These are phyloP conservation scores for Leishmania mexicana DNA, from an alignment of 208 protist species.

Conservation along the genomic window DNA sequence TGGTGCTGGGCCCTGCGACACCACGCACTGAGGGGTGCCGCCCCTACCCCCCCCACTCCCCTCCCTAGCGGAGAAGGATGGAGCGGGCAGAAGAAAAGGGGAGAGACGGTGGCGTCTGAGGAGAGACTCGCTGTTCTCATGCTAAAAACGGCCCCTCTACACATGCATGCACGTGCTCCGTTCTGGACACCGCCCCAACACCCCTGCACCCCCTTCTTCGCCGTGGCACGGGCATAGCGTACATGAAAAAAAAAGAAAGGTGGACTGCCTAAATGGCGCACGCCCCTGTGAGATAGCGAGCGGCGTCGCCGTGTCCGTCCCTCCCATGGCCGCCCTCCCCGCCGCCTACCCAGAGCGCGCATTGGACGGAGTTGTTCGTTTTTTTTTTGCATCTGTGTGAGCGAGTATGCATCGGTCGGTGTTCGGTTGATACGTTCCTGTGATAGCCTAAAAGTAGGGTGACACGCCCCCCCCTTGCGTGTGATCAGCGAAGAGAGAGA, in stretches of 20 bases:
- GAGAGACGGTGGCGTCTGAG: neutral
- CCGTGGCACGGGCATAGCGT: too few species aligned
- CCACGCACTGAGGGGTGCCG: neutral
- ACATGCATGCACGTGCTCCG: neutral
- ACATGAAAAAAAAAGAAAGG: conserved; percentile 4
- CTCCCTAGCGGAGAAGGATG: neutral
- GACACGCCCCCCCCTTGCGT: neutral
- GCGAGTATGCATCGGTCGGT: neutral
- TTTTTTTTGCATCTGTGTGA: neutral
- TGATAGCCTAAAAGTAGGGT: neutral
- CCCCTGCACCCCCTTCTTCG: neutral
- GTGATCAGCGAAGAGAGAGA: neutral
- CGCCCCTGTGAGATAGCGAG: neutral
- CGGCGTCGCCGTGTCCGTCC: neutral
- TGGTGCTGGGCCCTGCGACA: neutral
- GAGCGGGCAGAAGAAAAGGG: neutral
- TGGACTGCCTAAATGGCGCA: neutral
- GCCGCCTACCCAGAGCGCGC: neutral
- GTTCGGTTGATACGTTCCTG: neutral
- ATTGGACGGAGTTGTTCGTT: neutral
- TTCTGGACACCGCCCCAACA: neutral
- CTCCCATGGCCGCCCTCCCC: neutral
- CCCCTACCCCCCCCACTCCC: neutral
- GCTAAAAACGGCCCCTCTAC: neutral
- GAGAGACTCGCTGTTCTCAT: neutral